Base-by-base conservation (phyloP, 2,329 filamentous ascomycete genomes). In the Colletotrichum costaricense region DNA sequence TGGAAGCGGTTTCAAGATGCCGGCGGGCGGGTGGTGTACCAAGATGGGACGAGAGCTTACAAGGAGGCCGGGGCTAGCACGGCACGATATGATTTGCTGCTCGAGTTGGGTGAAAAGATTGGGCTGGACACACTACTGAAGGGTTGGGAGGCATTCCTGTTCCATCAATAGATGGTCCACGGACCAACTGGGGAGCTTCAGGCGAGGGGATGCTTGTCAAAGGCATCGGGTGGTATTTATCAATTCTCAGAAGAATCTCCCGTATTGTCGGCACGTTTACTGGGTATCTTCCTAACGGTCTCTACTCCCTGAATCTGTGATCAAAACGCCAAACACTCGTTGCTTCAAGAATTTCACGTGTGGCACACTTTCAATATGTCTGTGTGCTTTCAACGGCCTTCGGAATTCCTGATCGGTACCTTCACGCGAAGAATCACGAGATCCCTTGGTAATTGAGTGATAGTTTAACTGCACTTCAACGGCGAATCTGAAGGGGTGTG, bases 1-100 rank as follows among this genome's bases (percentile, higher is more conserved):
- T 74, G 69, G 69, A 49, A 28, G 33, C 38, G 22, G 19, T 30
- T 60, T 46, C 30, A 58, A 42, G 66, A 64, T 33, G 42, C 16
- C 46, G 30, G 55, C 28, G 64, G 49, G n/a, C 49, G 26, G 33
- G 19, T 56, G 12, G 35, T 52, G 5, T 63, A 68, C 28, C n/a
- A 38, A n/a, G 11, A 63, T 38, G 64, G 64, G 2, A 33, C n/a
- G 22, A 69, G 65, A 28, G n/a, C 12, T 16, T 69, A 58, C 38
- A 63, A 54, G 33, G 38, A 69, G 52, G 58, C 49, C 2, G 52
- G 24, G 26, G 38, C 24, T 6, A 30, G 12, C 19, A 35, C 38
- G 16, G 52, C 24, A 4, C 24, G 33, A 7, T 55, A 63, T 14
- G 19, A 33, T 9, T 11, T 2, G 14, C 14, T 69, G 7, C 28